phyloP scores from a whole-genome alignment of 768 basidiomycete genomes.

The Lactarius sp. region DNA sequence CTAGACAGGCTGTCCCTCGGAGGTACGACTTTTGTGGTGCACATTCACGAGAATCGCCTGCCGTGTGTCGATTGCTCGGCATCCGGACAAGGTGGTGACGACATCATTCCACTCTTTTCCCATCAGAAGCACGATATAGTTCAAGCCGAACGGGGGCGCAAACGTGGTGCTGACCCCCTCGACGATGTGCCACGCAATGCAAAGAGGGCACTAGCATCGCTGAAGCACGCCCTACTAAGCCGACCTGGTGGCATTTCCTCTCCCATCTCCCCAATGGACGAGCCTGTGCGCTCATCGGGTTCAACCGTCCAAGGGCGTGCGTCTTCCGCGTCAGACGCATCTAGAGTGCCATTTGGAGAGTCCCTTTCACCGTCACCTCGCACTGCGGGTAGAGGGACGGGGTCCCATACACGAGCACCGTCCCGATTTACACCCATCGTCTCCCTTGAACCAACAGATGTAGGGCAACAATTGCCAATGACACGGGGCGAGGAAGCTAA shows the following conservation, averaged over 20 bases:
- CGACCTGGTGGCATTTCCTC: constrained; percentile 35
- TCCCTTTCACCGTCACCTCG: not conserved
- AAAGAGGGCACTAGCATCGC: constrained; percentile 59
- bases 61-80: constrained; percentile 61
- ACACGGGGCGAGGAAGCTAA: constrained; percentile 80
- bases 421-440: constrained; percentile 38
- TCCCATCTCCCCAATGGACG: not conserved
- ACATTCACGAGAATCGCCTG: constrained; percentile 58
- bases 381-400: not conserved
- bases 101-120: constrained; percentile 59
- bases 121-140: constrained; percentile 7
- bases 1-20: constrained; percentile 64
- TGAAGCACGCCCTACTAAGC: constrained; percentile 60
- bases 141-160: constrained; percentile 25
- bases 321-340: not conserved
- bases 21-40: constrained; percentile 63
- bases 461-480: constrained; percentile 63
- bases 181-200: constrained; percentile 39
- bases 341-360: not conserved
- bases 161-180: constrained; percentile 27
- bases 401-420: not conserved
- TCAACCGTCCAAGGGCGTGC: constrained; percentile 52
- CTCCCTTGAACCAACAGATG: constrained; percentile 39
- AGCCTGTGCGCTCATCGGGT: not conserved
- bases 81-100: constrained; percentile 32